phyloP scores from a whole-genome alignment of 148 eudicot genomes.

The Tetragonia tetragonoides region DNA sequence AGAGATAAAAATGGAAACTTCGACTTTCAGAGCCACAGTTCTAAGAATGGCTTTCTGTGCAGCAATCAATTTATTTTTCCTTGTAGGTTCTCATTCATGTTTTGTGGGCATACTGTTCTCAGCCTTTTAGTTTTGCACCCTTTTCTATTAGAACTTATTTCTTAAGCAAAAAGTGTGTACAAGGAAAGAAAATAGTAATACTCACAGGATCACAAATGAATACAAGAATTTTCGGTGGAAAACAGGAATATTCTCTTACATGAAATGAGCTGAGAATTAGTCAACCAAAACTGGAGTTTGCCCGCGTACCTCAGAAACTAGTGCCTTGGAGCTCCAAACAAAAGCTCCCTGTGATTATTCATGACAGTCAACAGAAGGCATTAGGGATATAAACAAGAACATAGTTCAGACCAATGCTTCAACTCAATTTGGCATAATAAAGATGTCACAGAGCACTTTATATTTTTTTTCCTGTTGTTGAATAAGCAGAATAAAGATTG shows the following conservation, averaged over 20 bases:
- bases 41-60: neutral
- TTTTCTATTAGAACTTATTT: neutral
- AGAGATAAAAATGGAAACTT: neutral
- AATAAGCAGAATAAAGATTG: neutral
- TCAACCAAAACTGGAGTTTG: neutral
- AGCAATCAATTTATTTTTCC: neutral
- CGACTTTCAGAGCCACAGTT: neutral
- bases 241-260: neutral
- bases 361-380: constrained; percentile 11
- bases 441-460: neutral
- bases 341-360: constrained; percentile 76
- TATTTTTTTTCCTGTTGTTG: neutral
- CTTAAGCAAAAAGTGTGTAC: neutral
- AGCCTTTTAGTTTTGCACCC: neutral
- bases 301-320: constrained; percentile 77
- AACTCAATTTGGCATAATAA: neutral
- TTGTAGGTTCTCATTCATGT: neutral
- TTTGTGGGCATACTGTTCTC: neutral
- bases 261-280: neutral
- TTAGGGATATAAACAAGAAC: neutral
- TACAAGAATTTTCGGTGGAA: no score
- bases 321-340: constrained; percentile 91
- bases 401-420: neutral
- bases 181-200: neutral
- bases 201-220: neutral